Conservation (phyloP, 805 yeast genomes). For the Saturnispora zaruensis region DNA sequence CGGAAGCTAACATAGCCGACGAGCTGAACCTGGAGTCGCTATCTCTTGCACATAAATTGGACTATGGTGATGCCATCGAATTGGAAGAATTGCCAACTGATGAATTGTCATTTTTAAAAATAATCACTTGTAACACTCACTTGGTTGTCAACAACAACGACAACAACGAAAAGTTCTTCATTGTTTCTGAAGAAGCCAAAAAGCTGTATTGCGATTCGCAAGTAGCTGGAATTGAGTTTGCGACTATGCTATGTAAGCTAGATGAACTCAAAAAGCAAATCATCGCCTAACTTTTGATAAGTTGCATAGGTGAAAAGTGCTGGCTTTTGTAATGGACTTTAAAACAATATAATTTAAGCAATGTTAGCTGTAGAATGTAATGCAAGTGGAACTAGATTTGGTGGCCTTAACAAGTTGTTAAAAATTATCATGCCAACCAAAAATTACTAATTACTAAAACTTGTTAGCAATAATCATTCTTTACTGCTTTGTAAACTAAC, state of each 20-base stretch:
- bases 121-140: conserved; percentile 31
- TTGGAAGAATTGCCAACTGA: conserved; percentile 18
- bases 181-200: neutral
- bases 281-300: neutral
- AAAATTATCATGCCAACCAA: no score
- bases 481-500: no score
- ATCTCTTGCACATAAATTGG: conserved; percentile 15
- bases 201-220: neutral
- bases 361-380: neutral
- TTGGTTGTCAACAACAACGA: conserved; percentile 11
- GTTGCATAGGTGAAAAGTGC: neutral
- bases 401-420: no score
- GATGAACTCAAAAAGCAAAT: neutral
- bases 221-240: neutral
- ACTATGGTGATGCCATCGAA: conserved; percentile 20
- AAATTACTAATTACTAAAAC: no score
- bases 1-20: neutral
- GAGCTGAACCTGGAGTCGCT: neutral
- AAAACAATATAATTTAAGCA: neutral
- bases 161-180: neutral
- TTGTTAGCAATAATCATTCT: no score
- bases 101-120: conserved; percentile 31
- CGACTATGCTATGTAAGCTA: neutral
- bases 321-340: neutral
- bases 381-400: no score